Conservation (phyloP, 306 rosid species). For the Prunus mira region DNA sequence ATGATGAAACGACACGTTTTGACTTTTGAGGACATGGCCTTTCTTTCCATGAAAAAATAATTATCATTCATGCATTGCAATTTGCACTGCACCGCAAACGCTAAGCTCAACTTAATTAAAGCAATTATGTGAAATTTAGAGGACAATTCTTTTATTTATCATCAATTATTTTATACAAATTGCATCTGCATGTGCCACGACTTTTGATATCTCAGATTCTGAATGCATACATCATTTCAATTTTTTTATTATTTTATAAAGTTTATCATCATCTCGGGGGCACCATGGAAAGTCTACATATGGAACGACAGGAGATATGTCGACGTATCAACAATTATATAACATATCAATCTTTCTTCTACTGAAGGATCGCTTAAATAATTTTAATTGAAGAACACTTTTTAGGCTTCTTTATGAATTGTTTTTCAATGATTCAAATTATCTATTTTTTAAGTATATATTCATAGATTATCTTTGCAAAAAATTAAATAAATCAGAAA, state of each 20-base stretch:
- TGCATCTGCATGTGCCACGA: neutral
- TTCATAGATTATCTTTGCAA: accelerated
- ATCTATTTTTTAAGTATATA: too few relatives aligned
- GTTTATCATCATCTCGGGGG: neutral
- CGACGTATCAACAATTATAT: neutral
- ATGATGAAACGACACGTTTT: neutral
- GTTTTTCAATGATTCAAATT: too few relatives aligned
- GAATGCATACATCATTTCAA: neutral
- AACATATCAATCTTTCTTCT: too few relatives aligned
- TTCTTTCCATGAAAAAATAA: too few relatives aligned
- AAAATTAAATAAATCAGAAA: too few relatives aligned
- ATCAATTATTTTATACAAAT: neutral
- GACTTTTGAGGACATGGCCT: neutral
- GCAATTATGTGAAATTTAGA: too few relatives aligned
- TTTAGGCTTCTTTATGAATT: accelerated
- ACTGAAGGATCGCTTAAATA: accelerated
- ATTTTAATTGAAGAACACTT: too few relatives aligned
- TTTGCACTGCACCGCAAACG: too few relatives aligned
- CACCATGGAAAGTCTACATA: slow-evolving; percentile 2
- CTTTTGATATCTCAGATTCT: neutral
- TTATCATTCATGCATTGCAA: too few relatives aligned
- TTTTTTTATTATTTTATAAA: neutral
- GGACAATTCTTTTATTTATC: too few relatives aligned
- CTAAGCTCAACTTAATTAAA: too few relatives aligned
- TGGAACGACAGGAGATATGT: neutral